Base-by-base conservation (phyloP, 2,329 filamentous ascomycete species). In the Aspergillus ochraceoroseus region DNA sequence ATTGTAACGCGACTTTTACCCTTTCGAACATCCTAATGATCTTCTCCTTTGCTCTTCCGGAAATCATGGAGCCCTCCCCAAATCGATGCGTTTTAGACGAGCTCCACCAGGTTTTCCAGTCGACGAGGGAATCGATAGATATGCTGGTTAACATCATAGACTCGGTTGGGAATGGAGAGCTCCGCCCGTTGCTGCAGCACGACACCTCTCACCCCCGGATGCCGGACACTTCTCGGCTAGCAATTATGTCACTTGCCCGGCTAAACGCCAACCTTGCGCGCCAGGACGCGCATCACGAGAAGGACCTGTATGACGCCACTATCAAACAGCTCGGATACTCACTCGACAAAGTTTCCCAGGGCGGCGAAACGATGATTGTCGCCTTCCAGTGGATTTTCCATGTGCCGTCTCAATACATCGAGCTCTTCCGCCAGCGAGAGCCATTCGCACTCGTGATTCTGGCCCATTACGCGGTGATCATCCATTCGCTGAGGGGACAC, bases 351-450 rank as follows among this genome's bases (percentile, higher is more conserved):
- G 48, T 64, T n/a, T 52, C 58, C 29, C 48, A 47, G 15, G 57
- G 59, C 4, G 49, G 55, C n/a, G 58, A 61, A 29, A 53, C 54
- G 6, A 53, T 53, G 38, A 47, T 57, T 5, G 53, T 57, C 36
- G 49, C 59, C 69, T 79, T 40, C 79, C 83, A 53, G 11, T 71
- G 69, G 61, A 79, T 82, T 1, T 79, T 79, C 11, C 80, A 80
- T 72, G 8, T 76, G 72, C 41, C 76, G 70, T 13, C 83, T 74
- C 56, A 74, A 79, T 51, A 78, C 79, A 41, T 70, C 78, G 19
- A 70, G 25, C 54, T 69, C 12, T 46, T 70, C 2, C 48, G 54
- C 9, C 54, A 62, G 36, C 57, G 62, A 12, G 51, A 55, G 12
- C 65, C 68, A 0, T 66, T 71, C 42, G 66, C 68, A 1, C 47